Base-by-base conservation (phyloP, 2,329 filamentous ascomycete genomes). In the Corynespora cassiicola region DNA sequence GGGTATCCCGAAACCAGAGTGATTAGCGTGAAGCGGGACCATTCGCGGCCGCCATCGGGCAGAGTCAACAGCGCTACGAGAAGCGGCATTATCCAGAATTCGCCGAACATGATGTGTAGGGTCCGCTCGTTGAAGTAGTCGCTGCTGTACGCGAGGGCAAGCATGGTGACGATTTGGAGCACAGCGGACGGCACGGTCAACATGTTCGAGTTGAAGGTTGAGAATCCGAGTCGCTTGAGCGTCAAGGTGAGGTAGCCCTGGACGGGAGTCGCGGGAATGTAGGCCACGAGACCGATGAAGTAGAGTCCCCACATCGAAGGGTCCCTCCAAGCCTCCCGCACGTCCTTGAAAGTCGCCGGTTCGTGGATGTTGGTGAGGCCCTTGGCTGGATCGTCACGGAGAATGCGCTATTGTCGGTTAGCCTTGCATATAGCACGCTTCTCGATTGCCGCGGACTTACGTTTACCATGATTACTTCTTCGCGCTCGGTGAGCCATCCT, bases 381-480 rank as follows among this genome's bases (percentile, higher is more conserved):
- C 50, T 81, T 81, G 36, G 71, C 72, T 1, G 76, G 76, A 37
- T 79, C 76, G 36, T 79, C 76, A n/a, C 76, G 72, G 14, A 79
- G 68, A 18, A 84, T 72, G 17, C 77, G 76, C 42, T 45, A 18
- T 20, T 2, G 11, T 6, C 11, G 17, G 26, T 45, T 19, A 45
- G 29, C 31, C 9, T 38, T 7, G 6, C 18, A 11, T 11, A 19
- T 14, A 23, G n/a, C n/a, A n/a, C n/a, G n/a, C 18, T 8, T 14
- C 8, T 12, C 19, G 22, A 26, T 15, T 7, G 8, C 11, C 11
- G 9, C 14, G 15, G 6, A 36, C 42, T 37, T 24, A 42, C 42
- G 59, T 86, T 87, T 25, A 85, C 75, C 77, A 87, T 82, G 57
- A 87, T 86, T 34, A 79, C 75, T 53, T 87, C 84, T 54, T 88